A percentile compares a stretch with the other conserved stretches of the same genome.
Evolutionary conservation across 2,329 filamentous ascomycete genomes (phyloP).

Genomic region (Ophiocordyceps camponoti-saundersi): DNA sequence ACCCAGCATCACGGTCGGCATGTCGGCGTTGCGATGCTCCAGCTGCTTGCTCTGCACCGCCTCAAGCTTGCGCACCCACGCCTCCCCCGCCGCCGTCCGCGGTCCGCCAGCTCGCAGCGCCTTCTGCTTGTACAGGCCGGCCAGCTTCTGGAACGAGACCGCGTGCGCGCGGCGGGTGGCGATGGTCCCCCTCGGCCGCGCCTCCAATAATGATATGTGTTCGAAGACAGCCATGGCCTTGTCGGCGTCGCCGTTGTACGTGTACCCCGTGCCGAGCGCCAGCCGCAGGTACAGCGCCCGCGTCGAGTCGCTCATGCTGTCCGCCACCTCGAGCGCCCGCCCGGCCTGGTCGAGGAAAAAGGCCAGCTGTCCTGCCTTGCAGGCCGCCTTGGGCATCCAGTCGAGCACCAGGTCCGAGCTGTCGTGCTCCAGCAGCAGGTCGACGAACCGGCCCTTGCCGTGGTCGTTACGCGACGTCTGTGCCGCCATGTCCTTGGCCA

Average conservation of each 20-base stretch:
- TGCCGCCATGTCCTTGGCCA: constrained; percentile 15
- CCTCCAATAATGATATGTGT: constrained; percentile 18
- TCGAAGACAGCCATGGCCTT: constrained; percentile 17
- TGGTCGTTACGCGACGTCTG: constrained; percentile 8
- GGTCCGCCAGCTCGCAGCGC: constrained; percentile 11
- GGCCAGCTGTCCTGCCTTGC: constrained; percentile 13
- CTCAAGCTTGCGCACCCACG: constrained; percentile 18
- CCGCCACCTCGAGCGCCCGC: constrained; percentile 15
- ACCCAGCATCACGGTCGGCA: constrained; percentile 21
- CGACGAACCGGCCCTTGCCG: constrained; percentile 13
- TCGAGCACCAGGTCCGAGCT: constrained; percentile 17
- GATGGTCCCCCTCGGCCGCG: constrained; percentile 21
- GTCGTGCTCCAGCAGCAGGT: constrained; percentile 18
- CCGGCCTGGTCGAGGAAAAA: constrained; percentile 14
- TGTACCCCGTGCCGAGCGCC: constrained; percentile 16
- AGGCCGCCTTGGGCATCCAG: constrained; percentile 23
- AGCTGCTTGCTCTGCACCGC: constrained; percentile 18
- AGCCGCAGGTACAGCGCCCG: constrained; percentile 20
- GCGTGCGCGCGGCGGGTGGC: constrained; percentile 20
- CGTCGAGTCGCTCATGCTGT: constrained; percentile 16
- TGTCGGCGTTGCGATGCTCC: constrained; percentile 19
- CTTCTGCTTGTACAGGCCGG: constrained; percentile 18
- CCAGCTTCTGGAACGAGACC: constrained; percentile 21
- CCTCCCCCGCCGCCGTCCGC: constrained; percentile 8
- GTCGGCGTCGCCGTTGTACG: constrained; percentile 17